Base-by-base conservation (phyloP, 495 filamentous ascomycete genomes). In the Usnea hakonensis region DNA sequence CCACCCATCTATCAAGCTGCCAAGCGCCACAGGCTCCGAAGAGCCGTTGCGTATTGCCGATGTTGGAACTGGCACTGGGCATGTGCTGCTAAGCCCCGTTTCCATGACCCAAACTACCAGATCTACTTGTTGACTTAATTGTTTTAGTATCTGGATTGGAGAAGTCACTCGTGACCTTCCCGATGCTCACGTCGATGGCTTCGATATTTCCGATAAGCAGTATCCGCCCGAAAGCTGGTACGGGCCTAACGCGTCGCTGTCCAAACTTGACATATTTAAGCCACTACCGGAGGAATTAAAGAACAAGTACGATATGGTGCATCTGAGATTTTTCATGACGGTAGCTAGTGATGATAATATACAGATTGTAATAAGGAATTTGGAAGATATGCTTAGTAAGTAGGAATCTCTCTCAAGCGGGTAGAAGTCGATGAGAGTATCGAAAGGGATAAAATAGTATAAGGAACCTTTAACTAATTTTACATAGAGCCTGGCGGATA, bases 371-470 rank as follows among this genome's bases (percentile, higher is more conserved):
- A 8, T 60, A 1, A 48, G 55, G 7, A 64, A 64, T 28, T 53
- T 64, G 44, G 55, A 48, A 0, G 62, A 11, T 1, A 64, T 64
- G 62, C 54, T 64, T 10, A 64, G 62, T 64, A 44, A 58, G 62
- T 55, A 4, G 0, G n/a, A n/a, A 10, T 26, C 7, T 30, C 21
- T 5, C 30, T 8, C 11, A 10, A 26, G 21, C 11, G 37, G 2
- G 2, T 5, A 1, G 23, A 11, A 38, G 13, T 7, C 23, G 21
- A n/a, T 44, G 21, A 26, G 5, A 3, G 5, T n/a, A 46, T 26
- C 8, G 21, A 3, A 26, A 38, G 36, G 36, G 9, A 11, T 13
- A 38, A 38, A 2, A 9, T 3, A 11, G 9, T 10, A 11, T 9
- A 6, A 46, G n/a, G 0, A 3, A n/a, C n/a, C 9, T 23, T 16